Evolutionary conservation across 805 yeast genomes (phyloP).

Genomic region (Clavispora carvajalis): DNA sequence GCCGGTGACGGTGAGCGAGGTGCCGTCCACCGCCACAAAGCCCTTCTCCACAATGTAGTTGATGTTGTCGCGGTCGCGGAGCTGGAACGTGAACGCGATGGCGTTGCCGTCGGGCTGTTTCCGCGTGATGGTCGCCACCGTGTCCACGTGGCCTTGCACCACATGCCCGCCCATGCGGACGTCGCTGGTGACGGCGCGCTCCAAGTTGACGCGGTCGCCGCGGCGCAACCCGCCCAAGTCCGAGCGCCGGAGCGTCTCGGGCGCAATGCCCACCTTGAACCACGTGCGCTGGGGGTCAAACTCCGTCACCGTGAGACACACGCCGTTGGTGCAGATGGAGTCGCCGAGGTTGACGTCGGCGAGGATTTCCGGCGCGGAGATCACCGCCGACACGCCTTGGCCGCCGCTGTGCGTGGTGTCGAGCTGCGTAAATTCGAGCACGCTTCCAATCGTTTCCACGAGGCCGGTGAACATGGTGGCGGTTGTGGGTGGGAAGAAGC

Average conservation of each 20-base stretch:
- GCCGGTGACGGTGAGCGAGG: conserved; percentile 79
- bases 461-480: conserved; percentile 85
- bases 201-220: conserved; percentile 75
- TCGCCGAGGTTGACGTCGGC: conserved; percentile 89
- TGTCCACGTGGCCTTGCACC: conserved; percentile 97
- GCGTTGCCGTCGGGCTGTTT: conserved; percentile 67
- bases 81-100: conserved; percentile 64
- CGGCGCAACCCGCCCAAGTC: conserved; percentile 56
- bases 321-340: conserved; percentile 85
- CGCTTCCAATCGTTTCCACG: conserved; percentile 77
- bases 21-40: conserved; percentile 88
- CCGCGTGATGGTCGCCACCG: conserved; percentile 62
- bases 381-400: conserved; percentile 66
- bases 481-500: background rate
- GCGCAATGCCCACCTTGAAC: conserved; percentile 89
- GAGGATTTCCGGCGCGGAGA: conserved; percentile 54
- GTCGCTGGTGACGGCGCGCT: conserved; percentile 82
- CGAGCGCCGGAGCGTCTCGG: conserved; percentile 83
- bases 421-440: conserved; percentile 39
- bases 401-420: conserved; percentile 58
- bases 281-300: conserved; percentile 42
- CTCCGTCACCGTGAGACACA: conserved; percentile 88
- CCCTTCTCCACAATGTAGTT: conserved; percentile 92
- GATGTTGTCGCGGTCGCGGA: conserved; percentile 56
- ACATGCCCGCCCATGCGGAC: conserved; percentile 94